Conservation (phyloP, 73 alveolate genomes). For the Paramecium pentaurelia region DNA sequence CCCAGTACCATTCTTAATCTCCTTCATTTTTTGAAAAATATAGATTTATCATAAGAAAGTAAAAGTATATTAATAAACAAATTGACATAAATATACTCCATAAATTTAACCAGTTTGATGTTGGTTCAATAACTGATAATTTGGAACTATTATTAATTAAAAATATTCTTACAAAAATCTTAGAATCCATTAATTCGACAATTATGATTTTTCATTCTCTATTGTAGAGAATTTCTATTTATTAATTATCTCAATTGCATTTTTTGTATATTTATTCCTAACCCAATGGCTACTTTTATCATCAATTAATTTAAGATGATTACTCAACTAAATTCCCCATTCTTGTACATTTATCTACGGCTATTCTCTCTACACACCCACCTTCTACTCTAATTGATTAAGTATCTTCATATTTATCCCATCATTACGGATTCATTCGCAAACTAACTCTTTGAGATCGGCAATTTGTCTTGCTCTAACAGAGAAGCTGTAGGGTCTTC, state of each 20-base stretch:
- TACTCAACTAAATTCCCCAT: conserved; percentile 23
- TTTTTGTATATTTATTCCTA: not conserved
- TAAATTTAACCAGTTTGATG: not conserved
- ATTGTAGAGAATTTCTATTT: not conserved
- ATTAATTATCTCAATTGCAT: not conserved
- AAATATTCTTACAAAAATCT: not conserved
- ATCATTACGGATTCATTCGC: conserved; percentile 39
- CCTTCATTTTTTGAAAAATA: conserved; percentile 31
- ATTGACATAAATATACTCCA: conserved; percentile 14
- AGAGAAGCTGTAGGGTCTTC: conserved; percentile 3
- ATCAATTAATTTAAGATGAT: not conserved
- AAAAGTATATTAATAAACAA: not conserved
- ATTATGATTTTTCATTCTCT: not conserved
- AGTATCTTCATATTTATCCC: not conserved
- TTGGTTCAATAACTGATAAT: conserved; percentile 7
- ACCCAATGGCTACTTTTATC: not conserved
- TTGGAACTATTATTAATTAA: not conserved
- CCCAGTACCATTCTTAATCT: conserved; percentile 36
- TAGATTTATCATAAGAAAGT: not conserved
- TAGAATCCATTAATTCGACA: not conserved
- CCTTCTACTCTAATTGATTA: not conserved
- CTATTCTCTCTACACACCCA: not conserved
- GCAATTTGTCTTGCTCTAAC: not conserved
- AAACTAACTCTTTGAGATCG: not conserved
- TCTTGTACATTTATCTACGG: not conserved